A percentile compares a stretch with the other conserved stretches of the same genome.
Evolutionary conservation across 2,329 filamentous ascomycete genomes (phyloP).

Genomic region (Nothomitra cinnamomea): DNA sequence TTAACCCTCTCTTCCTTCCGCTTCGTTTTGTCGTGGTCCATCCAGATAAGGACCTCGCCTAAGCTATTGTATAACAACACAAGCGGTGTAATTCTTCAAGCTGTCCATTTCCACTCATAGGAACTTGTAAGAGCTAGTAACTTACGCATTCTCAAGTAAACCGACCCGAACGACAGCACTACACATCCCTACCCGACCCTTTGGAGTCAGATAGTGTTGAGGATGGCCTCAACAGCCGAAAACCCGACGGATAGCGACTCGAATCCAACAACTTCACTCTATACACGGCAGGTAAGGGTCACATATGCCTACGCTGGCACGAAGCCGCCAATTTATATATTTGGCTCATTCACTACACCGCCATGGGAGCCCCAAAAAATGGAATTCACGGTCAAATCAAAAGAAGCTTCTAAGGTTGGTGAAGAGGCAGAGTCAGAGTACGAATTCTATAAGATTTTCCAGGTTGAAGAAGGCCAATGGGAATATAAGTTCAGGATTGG

Average conservation of each 20-base stretch:
- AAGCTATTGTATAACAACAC: too few species aligned
- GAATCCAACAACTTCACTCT: neutral
- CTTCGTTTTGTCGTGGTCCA: too few species aligned
- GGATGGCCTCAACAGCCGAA: neutral
- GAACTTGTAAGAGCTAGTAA: too few species aligned
- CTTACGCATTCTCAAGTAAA: too few species aligned
- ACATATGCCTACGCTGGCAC: slow-evolving; percentile 42
- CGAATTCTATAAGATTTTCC: slow-evolving; percentile 39
- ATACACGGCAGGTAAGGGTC: slow-evolving; percentile 30
- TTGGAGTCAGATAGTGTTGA: neutral
- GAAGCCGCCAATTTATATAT: slow-evolving; percentile 51
- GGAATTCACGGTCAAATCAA: slow-evolving; percentile 22
- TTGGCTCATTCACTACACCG: slow-evolving; percentile 49
- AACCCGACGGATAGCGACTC: neutral
- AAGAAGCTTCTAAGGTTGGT: slow-evolving; percentile 13
- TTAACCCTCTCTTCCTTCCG: too few species aligned
- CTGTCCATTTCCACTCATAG: too few species aligned
- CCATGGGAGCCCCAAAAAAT: slow-evolving; percentile 53
- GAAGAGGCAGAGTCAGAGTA: slow-evolving; percentile 35
- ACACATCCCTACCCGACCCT: neutral
- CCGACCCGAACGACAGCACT: neutral
- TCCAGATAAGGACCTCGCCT: too few species aligned
- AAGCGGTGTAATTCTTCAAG: too few species aligned
- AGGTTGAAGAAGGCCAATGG: slow-evolving; percentile 39
- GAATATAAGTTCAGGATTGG: slow-evolving; percentile 63